These are phyloP conservation scores for Verticillium alfalfae DNA, from an alignment of 2,329 filamentous ascomycete genomes.

Conservation along the genomic window DNA sequence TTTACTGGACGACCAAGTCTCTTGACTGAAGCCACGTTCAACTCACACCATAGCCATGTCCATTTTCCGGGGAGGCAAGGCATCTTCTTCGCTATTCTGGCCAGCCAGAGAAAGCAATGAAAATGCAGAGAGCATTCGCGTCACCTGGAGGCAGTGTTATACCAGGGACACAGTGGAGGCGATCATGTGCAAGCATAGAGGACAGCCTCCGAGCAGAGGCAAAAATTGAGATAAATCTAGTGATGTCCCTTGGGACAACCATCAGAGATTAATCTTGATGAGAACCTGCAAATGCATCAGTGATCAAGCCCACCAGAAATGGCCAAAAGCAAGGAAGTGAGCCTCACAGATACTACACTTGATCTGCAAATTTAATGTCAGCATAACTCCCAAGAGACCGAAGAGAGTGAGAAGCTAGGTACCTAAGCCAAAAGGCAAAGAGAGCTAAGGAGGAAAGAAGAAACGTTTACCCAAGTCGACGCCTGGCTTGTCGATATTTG, in stretches of 20 bases:
- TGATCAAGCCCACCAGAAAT: too few species aligned
- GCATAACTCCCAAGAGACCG: background rate
- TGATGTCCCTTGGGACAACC: constrained; percentile 61
- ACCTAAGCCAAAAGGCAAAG: constrained; percentile 27
- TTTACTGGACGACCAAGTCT: too few species aligned
- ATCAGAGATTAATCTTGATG: constrained; percentile 95
- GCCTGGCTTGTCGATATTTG: too few species aligned
- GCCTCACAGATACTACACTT: constrained; percentile 77
- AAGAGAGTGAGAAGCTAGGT: background rate
- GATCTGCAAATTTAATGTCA: constrained; percentile 51
- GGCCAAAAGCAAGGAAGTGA: too few species aligned
- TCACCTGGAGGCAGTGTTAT: constrained; percentile 71
- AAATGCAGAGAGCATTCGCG: constrained; percentile 52
- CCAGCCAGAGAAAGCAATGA: constrained; percentile 52
- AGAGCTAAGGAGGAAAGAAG: constrained; percentile 46
- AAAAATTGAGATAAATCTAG: constrained; percentile 80
- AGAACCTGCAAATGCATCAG: constrained; percentile 44
- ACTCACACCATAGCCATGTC: too few species aligned
- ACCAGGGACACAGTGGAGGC: constrained; percentile 66
- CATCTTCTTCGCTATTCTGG: constrained; percentile 53
- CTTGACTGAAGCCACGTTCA: too few species aligned
- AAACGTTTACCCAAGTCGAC: too few species aligned
- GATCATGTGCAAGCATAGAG: constrained; percentile 70
- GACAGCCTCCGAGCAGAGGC: constrained; percentile 34
- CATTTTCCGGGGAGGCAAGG: background rate